Evolutionary conservation across 1,284 basidiomycete species (phyloP), one percentile per base, ranked within the genome.

Genomic region (Coniferiporia weirii): DNA sequence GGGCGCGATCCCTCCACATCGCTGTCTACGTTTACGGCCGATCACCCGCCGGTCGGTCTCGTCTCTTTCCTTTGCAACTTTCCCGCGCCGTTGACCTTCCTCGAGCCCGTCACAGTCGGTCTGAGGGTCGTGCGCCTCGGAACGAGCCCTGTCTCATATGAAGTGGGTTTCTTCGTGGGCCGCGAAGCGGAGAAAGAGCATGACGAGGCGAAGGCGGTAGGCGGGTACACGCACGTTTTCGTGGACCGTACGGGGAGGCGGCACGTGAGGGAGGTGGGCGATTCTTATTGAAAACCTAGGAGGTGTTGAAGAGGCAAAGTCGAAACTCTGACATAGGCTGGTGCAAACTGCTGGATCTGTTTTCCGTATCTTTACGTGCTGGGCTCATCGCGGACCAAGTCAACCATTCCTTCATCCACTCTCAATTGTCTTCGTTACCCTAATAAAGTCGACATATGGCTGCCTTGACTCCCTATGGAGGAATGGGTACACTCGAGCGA

Each of bases 151-250:
- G 88, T 87, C 46, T 75, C 79, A 0, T 91, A 91, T 65, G 87
- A 91, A 64, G 78, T 91, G 3, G 89, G 83, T 0, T 82, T 91
- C 15, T 91, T 91, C 50, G 54, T 47, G 1, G 53, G 34, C n/a
- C 40, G 45, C 17, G 55, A 45, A 34, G 38, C 32, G 65, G 73
- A 75, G 48, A 72, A 81, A 53, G 79, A 73, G 1, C 66, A 70
- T 44, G 74, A 80, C 19, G 40, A 62, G 4, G 79, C 82, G 0
- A 78, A 79, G 5, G 87, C 84, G 3, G 85, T 91, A 3, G 89
- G 87, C 2, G 87, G 87, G 2, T 90, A 89, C 60, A 90, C 87
- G 0, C 89, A 91, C 69, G 89, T 91, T n/a, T 91, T 90, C 65
- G 89, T 91, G 1, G 80, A 83, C 22, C 78, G 76, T 46, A 63